These are phyloP conservation scores for Prunus mongolica DNA, from an alignment of 306 rosid species.

Conservation along the genomic window DNA sequence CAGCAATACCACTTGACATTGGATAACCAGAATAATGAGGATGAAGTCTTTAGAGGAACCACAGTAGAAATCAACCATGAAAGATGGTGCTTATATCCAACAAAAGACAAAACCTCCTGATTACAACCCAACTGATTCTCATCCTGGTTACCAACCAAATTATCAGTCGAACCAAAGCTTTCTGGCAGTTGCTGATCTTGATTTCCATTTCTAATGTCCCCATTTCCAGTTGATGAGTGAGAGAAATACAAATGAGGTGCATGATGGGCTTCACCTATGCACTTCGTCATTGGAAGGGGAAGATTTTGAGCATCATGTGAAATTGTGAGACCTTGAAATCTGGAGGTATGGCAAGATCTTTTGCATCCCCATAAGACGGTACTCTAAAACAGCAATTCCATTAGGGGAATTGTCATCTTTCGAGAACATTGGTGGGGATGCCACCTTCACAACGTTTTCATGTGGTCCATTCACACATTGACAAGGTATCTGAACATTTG, in stretches of 20 bases:
- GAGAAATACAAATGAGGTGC: conserved; percentile 11
- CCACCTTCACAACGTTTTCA: conserved; percentile 5
- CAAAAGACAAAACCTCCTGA: conserved; percentile 12
- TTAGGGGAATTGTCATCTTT: conserved; percentile 14
- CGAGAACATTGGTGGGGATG: conserved; percentile 6
- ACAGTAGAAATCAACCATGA: conserved; percentile 19
- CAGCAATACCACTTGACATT: too few relatives aligned
- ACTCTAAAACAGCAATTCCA: conserved; percentile 22
- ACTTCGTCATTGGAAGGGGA: conserved; percentile 18
- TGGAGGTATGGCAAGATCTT: conserved; percentile 34
- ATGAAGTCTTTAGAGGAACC: conserved; percentile 33
- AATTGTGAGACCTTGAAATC: conserved; percentile 21
- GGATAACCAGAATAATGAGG: conserved; percentile 13
- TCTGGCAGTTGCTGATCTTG: too few relatives aligned
- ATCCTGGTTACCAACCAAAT: conserved; percentile 24
- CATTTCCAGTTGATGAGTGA: too few relatives aligned
- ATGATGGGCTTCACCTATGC: conserved; percentile 12
- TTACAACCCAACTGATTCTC: conserved; percentile 23
- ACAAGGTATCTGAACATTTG: too few relatives aligned
- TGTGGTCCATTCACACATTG: conserved; percentile 4
- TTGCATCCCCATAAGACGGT: conserved; percentile 36
- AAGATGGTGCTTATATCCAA: conserved; percentile 22
- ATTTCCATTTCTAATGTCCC: too few relatives aligned
- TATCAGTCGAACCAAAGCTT: conserved; percentile 13
- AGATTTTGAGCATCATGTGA: background rate